phyloP scores from a whole-genome alignment of 108 stramenopile genomes.

The Cyclotella choctawhatcheeana region DNA sequence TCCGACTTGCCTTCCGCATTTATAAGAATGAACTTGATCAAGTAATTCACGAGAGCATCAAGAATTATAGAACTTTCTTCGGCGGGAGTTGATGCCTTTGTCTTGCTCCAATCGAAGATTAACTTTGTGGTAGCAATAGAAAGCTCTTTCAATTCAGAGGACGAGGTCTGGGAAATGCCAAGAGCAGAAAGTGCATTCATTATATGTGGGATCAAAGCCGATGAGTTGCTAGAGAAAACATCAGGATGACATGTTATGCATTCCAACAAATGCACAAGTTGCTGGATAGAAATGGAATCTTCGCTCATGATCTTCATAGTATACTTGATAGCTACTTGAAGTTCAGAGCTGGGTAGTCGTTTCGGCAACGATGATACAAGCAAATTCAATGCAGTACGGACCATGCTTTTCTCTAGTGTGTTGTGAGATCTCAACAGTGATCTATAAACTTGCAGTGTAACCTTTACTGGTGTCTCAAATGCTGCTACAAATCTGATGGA shows the following conservation, averaged over 20 bases:
- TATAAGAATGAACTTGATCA: constrained; percentile 78
- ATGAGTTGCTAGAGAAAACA: constrained; percentile 67
- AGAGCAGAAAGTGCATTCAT: constrained; percentile 81
- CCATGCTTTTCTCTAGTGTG: constrained; percentile 78
- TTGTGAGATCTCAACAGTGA: constrained; percentile 85
- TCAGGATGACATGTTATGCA: constrained; percentile 75
- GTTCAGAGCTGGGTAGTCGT: constrained; percentile 61
- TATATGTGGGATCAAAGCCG: constrained; percentile 82
- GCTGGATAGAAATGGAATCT: constrained; percentile 89
- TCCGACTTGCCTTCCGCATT: constrained; percentile 73
- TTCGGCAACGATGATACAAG: constrained; percentile 82
- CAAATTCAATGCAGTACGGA: constrained; percentile 80
- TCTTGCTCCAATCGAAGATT: constrained; percentile 81
- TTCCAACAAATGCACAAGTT: constrained; percentile 92
- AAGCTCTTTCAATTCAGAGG: constrained; percentile 71
- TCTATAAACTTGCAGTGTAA: constrained; percentile 88
- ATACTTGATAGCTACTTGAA: constrained; percentile 75
- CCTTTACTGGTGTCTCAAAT: constrained; percentile 85
- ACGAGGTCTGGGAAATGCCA: constrained; percentile 75
- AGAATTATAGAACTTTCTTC: constrained; percentile 14
- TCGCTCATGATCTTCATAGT: constrained; percentile 91
- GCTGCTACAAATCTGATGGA: constrained; percentile 84
- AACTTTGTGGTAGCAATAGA: constrained; percentile 82
- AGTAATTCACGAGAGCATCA: constrained; percentile 81
- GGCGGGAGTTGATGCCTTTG: not conserved